Percentiles rank a stretch among this genome's conserved stretches.
phyloP scores from a whole-genome alignment of 306 rosid species.

The Datisca glomerata region DNA sequence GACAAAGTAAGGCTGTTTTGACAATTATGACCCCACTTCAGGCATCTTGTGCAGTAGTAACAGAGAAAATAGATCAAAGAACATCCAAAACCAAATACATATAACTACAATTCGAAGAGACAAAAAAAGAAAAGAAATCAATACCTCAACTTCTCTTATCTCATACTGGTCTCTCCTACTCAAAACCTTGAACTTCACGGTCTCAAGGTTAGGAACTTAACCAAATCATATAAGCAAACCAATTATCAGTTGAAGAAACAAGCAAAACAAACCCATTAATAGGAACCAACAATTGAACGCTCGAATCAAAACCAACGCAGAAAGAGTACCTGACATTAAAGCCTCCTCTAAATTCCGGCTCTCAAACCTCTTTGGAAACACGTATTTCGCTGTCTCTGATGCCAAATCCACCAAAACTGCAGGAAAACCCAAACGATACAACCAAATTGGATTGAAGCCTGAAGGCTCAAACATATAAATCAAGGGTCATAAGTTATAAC shows the following conservation, averaged over 20 bases:
- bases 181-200: conserved; percentile 61
- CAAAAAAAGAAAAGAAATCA: not conserved
- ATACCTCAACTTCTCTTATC: conserved; percentile 83
- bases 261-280: not conserved
- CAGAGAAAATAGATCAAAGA: too few species aligned
- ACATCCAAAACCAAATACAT: too few species aligned
- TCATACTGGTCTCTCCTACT: conserved; percentile 50
- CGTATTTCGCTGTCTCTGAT: conserved; percentile 56
- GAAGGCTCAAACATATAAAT: conserved; percentile 2
- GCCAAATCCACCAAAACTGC: conserved; percentile 55
- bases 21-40: conserved; percentile 12
- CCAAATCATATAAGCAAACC: conserved; percentile 5
- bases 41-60: too few species aligned
- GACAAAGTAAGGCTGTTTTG: conserved; percentile 63
- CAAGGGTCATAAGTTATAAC: not conserved
- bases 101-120: not conserved
- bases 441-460: not conserved
- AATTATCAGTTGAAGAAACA: not conserved
- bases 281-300: not conserved
- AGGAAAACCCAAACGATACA: not conserved
- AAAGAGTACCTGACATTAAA: conserved; percentile 49
- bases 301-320: conserved; percentile 4
- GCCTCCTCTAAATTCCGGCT: conserved; percentile 80
- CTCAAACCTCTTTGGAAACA: conserved; percentile 73
- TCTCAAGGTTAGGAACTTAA: conserved; percentile 86